Conservation (phyloP, 177 flowering plant genomes). For the Viscum album region DNA sequence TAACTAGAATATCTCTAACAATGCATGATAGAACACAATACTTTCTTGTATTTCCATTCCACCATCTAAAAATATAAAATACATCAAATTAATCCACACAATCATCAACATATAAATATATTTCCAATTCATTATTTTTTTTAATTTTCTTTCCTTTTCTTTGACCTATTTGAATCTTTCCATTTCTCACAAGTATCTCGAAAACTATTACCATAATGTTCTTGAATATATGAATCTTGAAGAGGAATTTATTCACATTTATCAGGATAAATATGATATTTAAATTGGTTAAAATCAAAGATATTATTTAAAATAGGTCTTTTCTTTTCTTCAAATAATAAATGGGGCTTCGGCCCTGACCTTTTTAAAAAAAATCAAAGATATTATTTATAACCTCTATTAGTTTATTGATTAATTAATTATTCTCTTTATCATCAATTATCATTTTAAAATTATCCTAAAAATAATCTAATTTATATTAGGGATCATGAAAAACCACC, state of each 20-base stretch:
- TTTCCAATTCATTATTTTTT: not conserved
- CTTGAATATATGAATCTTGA: no score
- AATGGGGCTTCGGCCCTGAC: no score
- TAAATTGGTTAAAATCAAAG: not conserved
- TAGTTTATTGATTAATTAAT: not conserved
- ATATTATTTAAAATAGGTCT: not conserved
- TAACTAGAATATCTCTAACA: constrained; percentile 3
- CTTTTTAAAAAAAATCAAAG: no score
- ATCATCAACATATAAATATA: not conserved
- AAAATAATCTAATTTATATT: not conserved
- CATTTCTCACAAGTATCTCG: no score
- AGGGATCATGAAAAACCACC: constrained; percentile 3
- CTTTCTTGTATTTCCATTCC: not conserved
- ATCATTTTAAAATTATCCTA: not conserved
- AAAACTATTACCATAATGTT: no score
- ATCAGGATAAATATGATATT: no score
- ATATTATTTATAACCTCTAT: no score
- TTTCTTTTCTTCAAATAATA: no score
- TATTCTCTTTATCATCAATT: not conserved
- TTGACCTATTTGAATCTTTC: no score
- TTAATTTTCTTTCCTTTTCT: not conserved
- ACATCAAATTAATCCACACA: not conserved
- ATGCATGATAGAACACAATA: constrained; percentile 2
- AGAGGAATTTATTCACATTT: no score
- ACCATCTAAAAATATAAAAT: constrained; percentile 10